These are phyloP conservation scores for Eremochloa ophiuroides DNA, from an alignment of 176 grass and related monocot genomes.

Conservation along the genomic window DNA sequence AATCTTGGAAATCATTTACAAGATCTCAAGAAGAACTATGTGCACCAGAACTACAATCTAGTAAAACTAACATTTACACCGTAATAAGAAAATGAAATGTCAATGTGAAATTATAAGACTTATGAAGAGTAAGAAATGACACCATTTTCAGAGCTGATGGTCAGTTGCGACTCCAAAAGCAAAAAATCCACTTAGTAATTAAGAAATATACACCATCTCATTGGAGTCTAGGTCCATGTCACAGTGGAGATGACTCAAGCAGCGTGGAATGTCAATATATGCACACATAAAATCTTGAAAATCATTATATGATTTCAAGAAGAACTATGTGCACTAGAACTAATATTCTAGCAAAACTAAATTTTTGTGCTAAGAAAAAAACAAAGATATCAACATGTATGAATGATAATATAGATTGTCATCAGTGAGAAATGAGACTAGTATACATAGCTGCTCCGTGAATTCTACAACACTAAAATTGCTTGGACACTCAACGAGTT, in stretches of 20 bases:
- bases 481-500: not conserved
- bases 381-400: too few relatives aligned
- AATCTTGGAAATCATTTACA: slow-evolving; percentile 28
- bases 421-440: not conserved
- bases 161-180: not conserved
- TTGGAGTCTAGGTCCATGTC: slow-evolving; percentile 46
- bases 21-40: slow-evolving; percentile 35
- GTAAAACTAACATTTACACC: not conserved
- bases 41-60: slow-evolving; percentile 14
- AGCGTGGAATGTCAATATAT: slow-evolving; percentile 42
- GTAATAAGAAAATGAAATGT: not conserved
- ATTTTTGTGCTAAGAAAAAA: not conserved
- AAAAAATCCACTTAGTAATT: not conserved
- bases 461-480: not conserved
- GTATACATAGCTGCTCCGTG: not conserved
- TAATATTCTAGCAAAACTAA: not conserved
- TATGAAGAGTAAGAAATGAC: not conserved
- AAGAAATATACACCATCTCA: slow-evolving; percentile 31
- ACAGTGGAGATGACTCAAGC: slow-evolving; percentile 53
- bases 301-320: slow-evolving; percentile 30
- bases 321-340: slow-evolving; percentile 46
- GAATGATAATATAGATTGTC: too few relatives aligned
- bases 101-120: not conserved
- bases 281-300: slow-evolving; percentile 50
- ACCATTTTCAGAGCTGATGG: not conserved